phyloP scores from a whole-genome alignment of 1,139 yeast species.

The Suhomyces kunorum region DNA sequence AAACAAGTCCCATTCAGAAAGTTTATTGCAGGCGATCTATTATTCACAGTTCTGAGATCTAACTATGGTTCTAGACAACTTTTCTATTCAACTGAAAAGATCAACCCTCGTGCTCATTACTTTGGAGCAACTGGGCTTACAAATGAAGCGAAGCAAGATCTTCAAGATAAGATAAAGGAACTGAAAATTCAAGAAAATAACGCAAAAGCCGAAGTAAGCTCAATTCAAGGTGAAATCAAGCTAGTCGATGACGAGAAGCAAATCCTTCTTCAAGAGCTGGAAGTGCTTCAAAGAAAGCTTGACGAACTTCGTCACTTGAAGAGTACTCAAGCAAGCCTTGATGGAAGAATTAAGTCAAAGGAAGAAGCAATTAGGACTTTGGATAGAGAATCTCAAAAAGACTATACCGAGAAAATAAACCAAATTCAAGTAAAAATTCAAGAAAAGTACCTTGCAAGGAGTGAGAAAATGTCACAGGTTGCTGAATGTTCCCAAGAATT shows the following conservation, averaged over 20 bases:
- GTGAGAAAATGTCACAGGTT: constrained; percentile 18
- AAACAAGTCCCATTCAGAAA: constrained; percentile 49
- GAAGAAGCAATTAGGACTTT: constrained; percentile 28
- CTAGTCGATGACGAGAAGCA: constrained; percentile 11
- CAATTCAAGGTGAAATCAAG: constrained; percentile 13
- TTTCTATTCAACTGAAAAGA: constrained; percentile 40
- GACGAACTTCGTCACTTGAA: constrained; percentile 19
- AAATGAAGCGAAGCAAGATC: constrained; percentile 29
- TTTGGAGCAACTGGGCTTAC: constrained; percentile 51
- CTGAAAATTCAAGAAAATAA: constrained; percentile 22
- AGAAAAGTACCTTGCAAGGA: constrained; percentile 26
- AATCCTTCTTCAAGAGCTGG: constrained; percentile 15
- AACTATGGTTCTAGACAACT: constrained; percentile 58
- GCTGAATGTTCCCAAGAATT: constrained; percentile 23
- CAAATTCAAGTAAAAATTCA: constrained; percentile 26
- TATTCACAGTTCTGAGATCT: constrained; percentile 56
- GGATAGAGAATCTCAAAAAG: constrained; percentile 29
- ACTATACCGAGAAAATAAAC: constrained; percentile 31
- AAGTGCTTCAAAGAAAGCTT: constrained; percentile 25
- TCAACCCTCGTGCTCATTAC: constrained; percentile 30
- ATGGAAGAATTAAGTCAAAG: constrained; percentile 22
- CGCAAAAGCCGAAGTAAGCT: constrained; percentile 17
- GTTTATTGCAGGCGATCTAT: constrained; percentile 60
- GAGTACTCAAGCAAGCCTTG: constrained; percentile 14
- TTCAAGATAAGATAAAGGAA: constrained; percentile 21